Percentiles rank a stretch among this genome's conserved stretches.
Evolutionary conservation across 345 rosid species (phyloP).

Genomic region (Syzygium jambos): DNA sequence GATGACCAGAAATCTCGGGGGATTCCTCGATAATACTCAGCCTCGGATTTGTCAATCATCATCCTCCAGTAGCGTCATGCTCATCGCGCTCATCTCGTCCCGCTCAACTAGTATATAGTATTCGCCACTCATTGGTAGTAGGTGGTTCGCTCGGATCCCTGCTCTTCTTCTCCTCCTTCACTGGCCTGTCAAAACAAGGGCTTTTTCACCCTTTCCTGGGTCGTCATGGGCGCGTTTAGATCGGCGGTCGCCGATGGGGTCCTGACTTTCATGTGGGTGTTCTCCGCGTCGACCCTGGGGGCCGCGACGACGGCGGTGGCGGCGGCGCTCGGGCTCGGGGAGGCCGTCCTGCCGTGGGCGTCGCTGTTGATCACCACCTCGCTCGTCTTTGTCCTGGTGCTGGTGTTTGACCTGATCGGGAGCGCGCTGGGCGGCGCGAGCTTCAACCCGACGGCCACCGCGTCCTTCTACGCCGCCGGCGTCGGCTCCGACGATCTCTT

Average conservation of each 20-base stretch:
- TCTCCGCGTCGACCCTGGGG: constrained; percentile 45
- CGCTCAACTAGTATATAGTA: background rate
- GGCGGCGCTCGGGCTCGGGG: constrained; percentile 36
- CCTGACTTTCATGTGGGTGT: constrained; percentile 70
- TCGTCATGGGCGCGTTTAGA: constrained; percentile 57
- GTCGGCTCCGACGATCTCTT: constrained; percentile 63
- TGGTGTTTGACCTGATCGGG: constrained; percentile 47
- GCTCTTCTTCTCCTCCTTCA: background rate
- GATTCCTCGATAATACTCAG: background rate
- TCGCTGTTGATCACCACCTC: constrained; percentile 31
- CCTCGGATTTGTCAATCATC: background rate
- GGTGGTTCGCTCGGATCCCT: background rate
- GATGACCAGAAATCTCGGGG: background rate
- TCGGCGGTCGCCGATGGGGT: constrained; percentile 55
- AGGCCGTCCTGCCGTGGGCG: constrained; percentile 25
- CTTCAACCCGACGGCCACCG: constrained; percentile 81
- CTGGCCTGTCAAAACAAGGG: background rate
- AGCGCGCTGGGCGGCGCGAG: constrained; percentile 77
- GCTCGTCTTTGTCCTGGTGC: constrained; percentile 58
- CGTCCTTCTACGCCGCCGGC: constrained; percentile 80
- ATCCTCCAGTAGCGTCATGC: background rate
- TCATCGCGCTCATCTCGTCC: background rate
- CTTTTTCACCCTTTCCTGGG: background rate
- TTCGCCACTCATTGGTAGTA: background rate
- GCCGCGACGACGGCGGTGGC: constrained; percentile 44